Conservation (phyloP, 106 monocot species). For the Dactylorhiza incarnata region DNA sequence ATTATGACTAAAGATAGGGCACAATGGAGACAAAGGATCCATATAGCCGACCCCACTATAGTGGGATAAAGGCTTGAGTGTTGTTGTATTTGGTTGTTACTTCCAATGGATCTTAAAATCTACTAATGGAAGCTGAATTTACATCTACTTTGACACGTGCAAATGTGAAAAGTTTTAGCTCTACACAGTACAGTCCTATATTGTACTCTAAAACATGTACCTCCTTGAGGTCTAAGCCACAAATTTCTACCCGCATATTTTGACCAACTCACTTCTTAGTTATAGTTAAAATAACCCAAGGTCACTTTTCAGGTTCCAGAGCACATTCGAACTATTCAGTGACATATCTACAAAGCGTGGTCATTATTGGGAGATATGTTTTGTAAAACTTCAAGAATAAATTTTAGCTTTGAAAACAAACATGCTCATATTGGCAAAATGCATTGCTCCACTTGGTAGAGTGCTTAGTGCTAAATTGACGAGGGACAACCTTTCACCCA, state of each 20-base stretch:
- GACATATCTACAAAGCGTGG: not conserved
- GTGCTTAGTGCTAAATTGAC: not conserved
- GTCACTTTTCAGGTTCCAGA: not conserved
- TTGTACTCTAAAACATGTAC: not conserved
- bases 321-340: not conserved
- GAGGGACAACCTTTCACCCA: not conserved
- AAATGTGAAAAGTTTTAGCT: not conserved
- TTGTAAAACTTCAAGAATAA: not conserved
- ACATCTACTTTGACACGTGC: not conserved
- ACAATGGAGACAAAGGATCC: no score
- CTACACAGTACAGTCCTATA: not conserved
- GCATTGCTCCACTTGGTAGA: not conserved
- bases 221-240: not conserved
- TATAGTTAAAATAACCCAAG: not conserved
- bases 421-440: not conserved
- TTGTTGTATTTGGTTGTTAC: not conserved
- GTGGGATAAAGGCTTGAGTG: no score
- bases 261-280: not conserved
- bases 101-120: not conserved
- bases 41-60: no score
- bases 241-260: no score
- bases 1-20: no score
- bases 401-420: not conserved
- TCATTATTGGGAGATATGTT: not conserved
- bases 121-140: not conserved